Evolutionary conservation across 371 early-diverging fungal species (phyloP).

Genomic region (Mucor lusitanicus): DNA sequence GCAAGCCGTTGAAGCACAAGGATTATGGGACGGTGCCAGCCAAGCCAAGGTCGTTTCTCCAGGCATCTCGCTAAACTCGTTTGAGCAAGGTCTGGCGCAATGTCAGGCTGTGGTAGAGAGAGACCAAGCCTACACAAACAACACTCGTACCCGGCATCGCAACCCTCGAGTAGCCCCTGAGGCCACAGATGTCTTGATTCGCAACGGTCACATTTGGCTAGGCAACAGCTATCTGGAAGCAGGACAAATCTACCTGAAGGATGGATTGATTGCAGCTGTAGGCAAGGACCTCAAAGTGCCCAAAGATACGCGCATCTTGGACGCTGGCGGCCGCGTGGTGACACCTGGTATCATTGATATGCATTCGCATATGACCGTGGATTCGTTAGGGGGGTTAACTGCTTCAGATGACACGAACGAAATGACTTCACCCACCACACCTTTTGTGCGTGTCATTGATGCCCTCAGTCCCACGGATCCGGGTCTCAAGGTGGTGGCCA

Average conservation of each 20-base stretch:
- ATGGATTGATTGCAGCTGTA: conserved; percentile 61
- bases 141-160: conserved; percentile 28
- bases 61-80: conserved; percentile 51
- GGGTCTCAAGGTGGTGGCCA: conserved; percentile 67
- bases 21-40: conserved; percentile 18
- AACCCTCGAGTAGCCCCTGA: conserved; percentile 44
- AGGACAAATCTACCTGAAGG: conserved; percentile 60
- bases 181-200: conserved; percentile 45
- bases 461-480: conserved; percentile 68
- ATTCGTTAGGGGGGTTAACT: conserved; percentile 58
- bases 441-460: conserved; percentile 67
- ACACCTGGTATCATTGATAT: conserved; percentile 85
- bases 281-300: conserved; percentile 38
- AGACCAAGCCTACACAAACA: conserved; percentile 20
- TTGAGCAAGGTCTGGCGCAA: conserved; percentile 43
- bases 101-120: conserved; percentile 38
- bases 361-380: conserved; percentile 75
- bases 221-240: conserved; percentile 46
- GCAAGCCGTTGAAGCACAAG: conserved; percentile 5
- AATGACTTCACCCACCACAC: conserved; percentile 64
- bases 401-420: conserved; percentile 73
- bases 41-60: conserved; percentile 28
- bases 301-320: conserved; percentile 47
- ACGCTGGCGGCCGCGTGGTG: conserved; percentile 69
- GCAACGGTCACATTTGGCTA: conserved; percentile 58